phyloP scores from a whole-genome alignment of 495 filamentous ascomycete genomes.

The Hypoxylon trugodes region DNA sequence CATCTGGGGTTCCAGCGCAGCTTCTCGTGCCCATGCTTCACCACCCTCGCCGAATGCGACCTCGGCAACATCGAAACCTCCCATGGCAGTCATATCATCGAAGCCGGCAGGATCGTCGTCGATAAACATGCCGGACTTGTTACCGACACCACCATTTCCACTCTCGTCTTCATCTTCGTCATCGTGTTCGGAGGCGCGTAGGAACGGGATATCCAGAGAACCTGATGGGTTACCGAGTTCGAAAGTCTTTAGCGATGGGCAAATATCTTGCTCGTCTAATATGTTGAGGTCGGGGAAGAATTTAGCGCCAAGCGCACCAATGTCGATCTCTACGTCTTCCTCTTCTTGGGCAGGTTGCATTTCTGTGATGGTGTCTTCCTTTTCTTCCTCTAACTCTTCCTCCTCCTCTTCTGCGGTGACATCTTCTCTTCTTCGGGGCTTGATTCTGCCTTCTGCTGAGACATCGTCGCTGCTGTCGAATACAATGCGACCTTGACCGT shows the following conservation, averaged over 20 bases:
- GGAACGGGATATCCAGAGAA: conserved; percentile 88
- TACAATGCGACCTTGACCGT: conserved; percentile 88
- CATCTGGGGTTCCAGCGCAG: conserved; percentile 69
- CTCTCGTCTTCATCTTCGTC: conserved; percentile 68
- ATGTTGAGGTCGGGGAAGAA: conserved; percentile 87
- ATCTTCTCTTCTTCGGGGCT: conserved; percentile 50
- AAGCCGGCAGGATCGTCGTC: conserved; percentile 81
- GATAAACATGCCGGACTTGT: conserved; percentile 82
- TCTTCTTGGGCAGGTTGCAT: conserved; percentile 57
- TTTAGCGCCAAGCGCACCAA: conserved; percentile 71
- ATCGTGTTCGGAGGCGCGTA: conserved; percentile 89
- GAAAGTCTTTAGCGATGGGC: conserved; percentile 91
- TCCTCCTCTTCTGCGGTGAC: conserved; percentile 59
- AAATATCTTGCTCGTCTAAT: conserved; percentile 89
- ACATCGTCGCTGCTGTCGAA: conserved; percentile 98
- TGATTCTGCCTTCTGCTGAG: conserved; percentile 51
- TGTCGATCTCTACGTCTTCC: conserved; percentile 76
- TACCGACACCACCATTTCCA: conserved; percentile 58
- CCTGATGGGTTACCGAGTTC: conserved; percentile 85
- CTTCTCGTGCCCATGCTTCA: conserved; percentile 75
- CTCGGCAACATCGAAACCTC: conserved; percentile 76
- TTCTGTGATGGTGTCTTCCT: conserved; percentile 50
- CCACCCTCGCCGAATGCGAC: conserved; percentile 79
- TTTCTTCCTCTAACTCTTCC: conserved; percentile 56
- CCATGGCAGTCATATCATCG: conserved; percentile 79